Evolutionary conservation across 768 basidiomycete genomes (phyloP), one percentile per base, ranked within the genome.

Genomic region (Cystofilobasidium capitatum): DNA sequence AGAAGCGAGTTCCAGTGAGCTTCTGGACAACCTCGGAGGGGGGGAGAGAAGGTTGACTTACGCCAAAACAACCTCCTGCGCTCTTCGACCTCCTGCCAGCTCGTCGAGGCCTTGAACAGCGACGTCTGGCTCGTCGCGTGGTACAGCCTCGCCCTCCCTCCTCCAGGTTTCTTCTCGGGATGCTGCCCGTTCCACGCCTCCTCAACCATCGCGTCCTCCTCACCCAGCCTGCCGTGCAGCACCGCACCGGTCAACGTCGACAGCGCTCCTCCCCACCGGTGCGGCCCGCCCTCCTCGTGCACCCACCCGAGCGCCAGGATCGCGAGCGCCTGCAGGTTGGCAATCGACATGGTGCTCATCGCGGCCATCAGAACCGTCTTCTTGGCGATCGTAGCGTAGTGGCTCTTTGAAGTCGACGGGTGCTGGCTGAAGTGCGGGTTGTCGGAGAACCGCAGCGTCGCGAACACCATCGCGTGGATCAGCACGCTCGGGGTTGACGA

Each of bases 251-350:
- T 77, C 31, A 78, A 69, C 1, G 76, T 70, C 26, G 75, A 75
- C 20, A 78, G 65, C 24, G 75, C 73, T 31, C 76, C 76, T 22
- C 65, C 65, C 77, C 77, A 78, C 0, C 71, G 69, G 24, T 72
- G 72, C 33, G 76, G 76, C 5, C 76, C 76, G 55, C 75, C 73
- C 20, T 76, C 77, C 17, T 72, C 73, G 1, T 76, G 76, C n/a
- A 77, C 76, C 51, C 74, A 71, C 51, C 77, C 77, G 17, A 78
- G 69, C 2, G 76, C 74, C 3, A 78, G 70, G 29, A 78, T 62
- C 0, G 76, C 75, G 17, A 78, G 65, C 4, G 77, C 77, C 62
- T 78, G 76, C 2, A 77, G 70, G 0, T 75, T 74, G 16, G 74
- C 68, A 58, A 77, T 72, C 10, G 74, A 73, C 10, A 75, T 76